Evolutionary conservation across 768 basidiomycete genomes (phyloP).

Genomic region (Rhodotorula diobovata): DNA sequence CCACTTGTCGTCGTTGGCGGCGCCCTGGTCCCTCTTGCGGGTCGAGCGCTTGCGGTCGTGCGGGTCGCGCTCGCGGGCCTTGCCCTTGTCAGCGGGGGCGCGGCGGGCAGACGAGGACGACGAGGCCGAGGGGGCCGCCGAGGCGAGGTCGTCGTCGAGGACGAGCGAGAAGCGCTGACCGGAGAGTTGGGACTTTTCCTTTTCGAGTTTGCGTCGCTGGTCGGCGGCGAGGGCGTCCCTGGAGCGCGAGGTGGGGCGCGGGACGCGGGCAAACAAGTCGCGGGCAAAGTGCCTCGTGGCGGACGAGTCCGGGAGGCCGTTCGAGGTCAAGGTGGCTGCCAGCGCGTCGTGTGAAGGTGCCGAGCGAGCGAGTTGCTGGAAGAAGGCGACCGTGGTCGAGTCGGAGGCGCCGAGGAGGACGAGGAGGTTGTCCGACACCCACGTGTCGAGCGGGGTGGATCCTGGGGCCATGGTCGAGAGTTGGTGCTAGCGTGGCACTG

Average conservation of each 20-base stretch:
- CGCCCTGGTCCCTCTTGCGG: slow-evolving; percentile 53
- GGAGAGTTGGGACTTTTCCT: slow-evolving; percentile 64
- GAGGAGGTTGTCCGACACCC: slow-evolving; percentile 39
- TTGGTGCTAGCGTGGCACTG: background rate
- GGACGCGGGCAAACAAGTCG: slow-evolving; percentile 70
- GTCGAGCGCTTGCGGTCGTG: background rate
- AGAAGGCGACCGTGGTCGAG: slow-evolving; percentile 40
- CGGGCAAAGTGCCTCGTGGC: slow-evolving; percentile 73
- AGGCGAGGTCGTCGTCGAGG: slow-evolving; percentile 65
- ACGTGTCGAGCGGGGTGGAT: slow-evolving; percentile 17
- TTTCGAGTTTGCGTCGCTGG: slow-evolving; percentile 65
- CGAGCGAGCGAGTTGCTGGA: slow-evolving; percentile 31
- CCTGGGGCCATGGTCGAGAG: background rate
- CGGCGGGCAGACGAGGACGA: slow-evolving; percentile 7
- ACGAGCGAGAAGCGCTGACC: slow-evolving; percentile 74
- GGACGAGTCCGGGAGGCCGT: slow-evolving; percentile 74
- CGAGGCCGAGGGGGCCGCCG: slow-evolving; percentile 1
- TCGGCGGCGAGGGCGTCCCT: slow-evolving; percentile 47
- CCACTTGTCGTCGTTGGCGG: slow-evolving; percentile 65
- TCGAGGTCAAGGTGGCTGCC: slow-evolving; percentile 66
- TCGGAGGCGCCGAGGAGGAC: slow-evolving; percentile 38
- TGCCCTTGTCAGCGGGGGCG: slow-evolving; percentile 32
- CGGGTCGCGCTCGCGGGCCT: slow-evolving; percentile 22
- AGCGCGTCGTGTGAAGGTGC: slow-evolving; percentile 75
- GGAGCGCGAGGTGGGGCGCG: slow-evolving; percentile 57